Evolutionary conservation across 495 filamentous ascomycete genomes (phyloP).

Genomic region (Trichoderma virens): DNA sequence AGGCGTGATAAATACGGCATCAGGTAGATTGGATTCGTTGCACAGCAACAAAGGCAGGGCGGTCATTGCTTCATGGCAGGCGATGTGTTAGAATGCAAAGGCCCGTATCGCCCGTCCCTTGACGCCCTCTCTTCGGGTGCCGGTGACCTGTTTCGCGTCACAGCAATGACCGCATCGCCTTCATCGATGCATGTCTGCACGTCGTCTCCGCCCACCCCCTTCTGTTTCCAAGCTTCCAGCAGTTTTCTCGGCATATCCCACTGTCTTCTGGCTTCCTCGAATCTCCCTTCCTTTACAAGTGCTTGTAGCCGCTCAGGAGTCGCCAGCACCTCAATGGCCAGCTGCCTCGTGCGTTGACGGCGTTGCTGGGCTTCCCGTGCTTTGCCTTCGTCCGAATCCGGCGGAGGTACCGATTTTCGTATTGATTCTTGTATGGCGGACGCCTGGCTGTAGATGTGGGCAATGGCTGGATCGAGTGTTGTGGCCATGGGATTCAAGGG

Average conservation of each 20-base stretch:
- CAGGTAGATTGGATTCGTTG: background rate
- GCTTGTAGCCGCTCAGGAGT: conserved; percentile 52
- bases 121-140: background rate
- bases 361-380: conserved; percentile 24
- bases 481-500: conserved; percentile 61
- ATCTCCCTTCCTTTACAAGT: conserved; percentile 54
- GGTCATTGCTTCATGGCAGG: conserved; percentile 9
- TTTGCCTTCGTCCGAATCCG: conserved; percentile 24
- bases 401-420: conserved; percentile 32
- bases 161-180: conserved; percentile 38
- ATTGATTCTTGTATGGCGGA: conserved; percentile 51
- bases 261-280: conserved; percentile 50
- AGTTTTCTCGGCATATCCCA: conserved; percentile 51
- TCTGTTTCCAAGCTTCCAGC: conserved; percentile 43
- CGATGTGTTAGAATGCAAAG: background rate
- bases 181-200: conserved; percentile 42
- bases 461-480: conserved; percentile 69
- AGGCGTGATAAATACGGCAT: background rate
- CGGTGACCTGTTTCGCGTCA: conserved; percentile 18
- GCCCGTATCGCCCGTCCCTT: conserved; percentile 1
- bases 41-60: background rate
- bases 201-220: conserved; percentile 41
- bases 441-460: conserved; percentile 73
- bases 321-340: conserved; percentile 63
- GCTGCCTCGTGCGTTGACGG: conserved; percentile 51